phyloP scores from a whole-genome alignment of 768 basidiomycete genomes.

The Tulasnella sp. region DNA sequence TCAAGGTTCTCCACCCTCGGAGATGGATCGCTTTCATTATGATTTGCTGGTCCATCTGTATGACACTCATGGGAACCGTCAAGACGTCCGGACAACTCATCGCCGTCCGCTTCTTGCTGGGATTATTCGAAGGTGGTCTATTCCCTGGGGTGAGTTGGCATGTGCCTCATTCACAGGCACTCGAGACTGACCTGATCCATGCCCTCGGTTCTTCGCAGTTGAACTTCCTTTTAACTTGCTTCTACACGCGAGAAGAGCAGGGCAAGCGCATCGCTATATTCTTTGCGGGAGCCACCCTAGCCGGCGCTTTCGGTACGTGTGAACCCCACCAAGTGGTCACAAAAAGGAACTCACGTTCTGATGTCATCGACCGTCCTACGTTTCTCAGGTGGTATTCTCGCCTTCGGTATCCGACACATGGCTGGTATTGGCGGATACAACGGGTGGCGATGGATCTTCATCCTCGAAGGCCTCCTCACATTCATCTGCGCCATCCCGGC shows the following conservation, averaged over 20 bases:
- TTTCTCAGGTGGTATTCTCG: conserved; percentile 23
- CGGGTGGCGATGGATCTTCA: conserved; percentile 12
- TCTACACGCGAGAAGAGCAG: conserved; percentile 25
- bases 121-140: conserved; percentile 26
- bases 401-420: conserved; percentile 25
- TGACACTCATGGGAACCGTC: too few relatives aligned
- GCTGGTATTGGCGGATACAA: conserved; percentile 14
- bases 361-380: neutral
- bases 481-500: conserved; percentile 23
- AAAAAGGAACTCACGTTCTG: neutral
- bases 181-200: too few relatives aligned
- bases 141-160: conserved; percentile 22
- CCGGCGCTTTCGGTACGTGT: conserved; percentile 10
- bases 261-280: conserved; percentile 24
- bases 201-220: too few relatives aligned
- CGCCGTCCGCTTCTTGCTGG: conserved; percentile 25
- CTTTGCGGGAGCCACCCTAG: conserved; percentile 28
- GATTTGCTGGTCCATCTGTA: conserved; percentile 6
- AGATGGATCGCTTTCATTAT: conserved; percentile 21
- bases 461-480: conserved; percentile 29
- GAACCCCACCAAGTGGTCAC: too few relatives aligned
- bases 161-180: too few relatives aligned
- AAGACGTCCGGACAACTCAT: conserved; percentile 24
- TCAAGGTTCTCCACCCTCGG: conserved; percentile 19
- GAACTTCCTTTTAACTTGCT: conserved; percentile 25